Evolutionary conservation across 148 eudicot species (phyloP), one percentile per base, ranked within the genome.

Genomic region (Persicaria maculosa): DNA sequence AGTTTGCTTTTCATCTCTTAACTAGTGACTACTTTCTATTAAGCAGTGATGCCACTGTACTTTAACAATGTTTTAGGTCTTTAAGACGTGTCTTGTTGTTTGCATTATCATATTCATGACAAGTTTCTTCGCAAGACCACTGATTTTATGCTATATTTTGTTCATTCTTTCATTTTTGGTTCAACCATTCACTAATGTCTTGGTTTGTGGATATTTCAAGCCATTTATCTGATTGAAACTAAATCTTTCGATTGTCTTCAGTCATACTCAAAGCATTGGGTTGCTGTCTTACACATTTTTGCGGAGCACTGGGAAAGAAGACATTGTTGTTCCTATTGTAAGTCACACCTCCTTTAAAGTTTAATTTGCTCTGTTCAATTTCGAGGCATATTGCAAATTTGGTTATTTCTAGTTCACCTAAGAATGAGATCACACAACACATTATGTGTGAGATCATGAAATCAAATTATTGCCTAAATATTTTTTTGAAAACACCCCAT

Each of bases 281-380:
- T 79, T 95, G 86, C 76, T 95, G 77, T 92, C 99, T 14, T 95
- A 90, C 82, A 90, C 97, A 45, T 95, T 95, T 81, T 84, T 95
- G 88, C 85, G 83, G 82, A 80, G 87, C 80, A 95, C 99, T 16
- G 91, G 92, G 74, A 95, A 92, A 81, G 97, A 92, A 86, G 99
- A 95, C 79, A 95, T 92, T 62, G 94, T 95, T 8, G 99, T 95
- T 81, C 99, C 99, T 76, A 95, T 90, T 90, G 98, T 94, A 87
- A 84, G 53, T 74, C 50, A 65, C 47, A 1, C 70, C 15, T 43
- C 70, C 47, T 12, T 65, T 65, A 40, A 36, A 15, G 47, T 65
- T 65, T 12, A 17, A 31, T 65, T 65, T 65, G 70, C 15, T 40
- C 16, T 65, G 46, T 40, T 43, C 4, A 40, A 65, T 36, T 36